A percentile compares a stretch with the other conserved stretches of the same genome.
Conservation (phyloP, 1,284 basidiomycete genomes). For the Boletus mariae region DNA sequence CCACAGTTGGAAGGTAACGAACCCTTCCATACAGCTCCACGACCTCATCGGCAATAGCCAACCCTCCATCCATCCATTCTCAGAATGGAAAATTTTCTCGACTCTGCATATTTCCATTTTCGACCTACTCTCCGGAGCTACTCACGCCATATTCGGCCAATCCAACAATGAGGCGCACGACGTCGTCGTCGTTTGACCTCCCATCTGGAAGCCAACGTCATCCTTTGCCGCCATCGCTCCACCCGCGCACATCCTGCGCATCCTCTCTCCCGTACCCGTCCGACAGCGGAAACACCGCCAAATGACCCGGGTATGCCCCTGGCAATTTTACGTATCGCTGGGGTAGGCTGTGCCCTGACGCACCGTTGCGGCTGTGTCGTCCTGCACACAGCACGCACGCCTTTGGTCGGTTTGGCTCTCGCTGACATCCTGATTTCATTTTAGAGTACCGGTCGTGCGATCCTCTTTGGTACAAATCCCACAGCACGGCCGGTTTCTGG, state of each 20-base stretch:
- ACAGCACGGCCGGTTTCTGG: conserved; percentile 5
- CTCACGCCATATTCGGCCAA: neutral
- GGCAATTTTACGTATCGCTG: conserved; percentile 12
- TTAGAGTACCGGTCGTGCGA: neutral
- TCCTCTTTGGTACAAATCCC: neutral
- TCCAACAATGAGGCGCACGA: neutral
- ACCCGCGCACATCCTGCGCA: neutral
- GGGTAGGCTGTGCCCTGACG: neutral
- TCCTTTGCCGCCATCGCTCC: neutral
- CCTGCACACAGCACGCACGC: too few relatives aligned
- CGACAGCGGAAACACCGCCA: neutral
- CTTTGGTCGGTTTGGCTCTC: neutral
- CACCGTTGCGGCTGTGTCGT: neutral
- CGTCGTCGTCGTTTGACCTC: neutral
- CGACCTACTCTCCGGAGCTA: neutral
- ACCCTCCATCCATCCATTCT: conserved; percentile 6
- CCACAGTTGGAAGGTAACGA: neutral
- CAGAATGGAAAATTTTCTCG: conserved; percentile 19
- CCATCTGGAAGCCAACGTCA: neutral
- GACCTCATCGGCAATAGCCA: neutral
- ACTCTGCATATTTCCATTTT: conserved; percentile 21
- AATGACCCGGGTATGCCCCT: neutral
- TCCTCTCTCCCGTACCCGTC: neutral
- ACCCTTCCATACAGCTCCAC: conserved; percentile 13
- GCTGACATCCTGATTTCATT: neutral